Conservation (phyloP, 331 rosid species). For the Malus hybrid region DNA sequence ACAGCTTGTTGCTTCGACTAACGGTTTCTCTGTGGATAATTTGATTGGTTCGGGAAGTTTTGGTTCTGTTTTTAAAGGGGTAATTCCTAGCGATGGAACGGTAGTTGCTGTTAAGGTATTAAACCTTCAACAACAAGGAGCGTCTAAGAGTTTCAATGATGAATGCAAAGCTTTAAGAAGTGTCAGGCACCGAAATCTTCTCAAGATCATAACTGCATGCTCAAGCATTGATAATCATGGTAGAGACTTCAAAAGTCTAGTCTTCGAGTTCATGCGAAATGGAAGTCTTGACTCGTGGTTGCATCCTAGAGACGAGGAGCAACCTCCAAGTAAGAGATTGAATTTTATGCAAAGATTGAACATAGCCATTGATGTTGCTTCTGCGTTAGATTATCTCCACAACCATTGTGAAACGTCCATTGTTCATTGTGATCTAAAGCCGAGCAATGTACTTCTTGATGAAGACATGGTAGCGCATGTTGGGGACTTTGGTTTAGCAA, state of each 20-base stretch:
- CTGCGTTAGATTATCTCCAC: no score
- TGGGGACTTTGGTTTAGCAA: no score
- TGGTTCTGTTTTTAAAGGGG: neutral
- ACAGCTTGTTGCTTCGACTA: no score
- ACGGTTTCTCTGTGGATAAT: no score
- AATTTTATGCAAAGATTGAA: no score
- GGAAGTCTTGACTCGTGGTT: slow-evolving; percentile 44
- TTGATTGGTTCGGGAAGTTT: neutral
- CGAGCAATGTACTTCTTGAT: no score
- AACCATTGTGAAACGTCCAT: no score
- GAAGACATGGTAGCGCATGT: no score
- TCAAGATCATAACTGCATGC: slow-evolving; percentile 33
- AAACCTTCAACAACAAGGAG: slow-evolving; percentile 39
- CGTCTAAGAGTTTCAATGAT: slow-evolving; percentile 33
- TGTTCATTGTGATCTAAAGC: no score
- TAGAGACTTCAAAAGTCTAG: slow-evolving; percentile 43
- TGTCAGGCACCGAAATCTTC: slow-evolving; percentile 41
- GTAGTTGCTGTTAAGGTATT: slow-evolving; percentile 27
- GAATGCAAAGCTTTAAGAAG: slow-evolving; percentile 37
- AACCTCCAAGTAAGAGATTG: no score
- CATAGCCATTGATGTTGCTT: no score
- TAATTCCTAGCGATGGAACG: neutral
- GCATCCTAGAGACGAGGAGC: slow-evolving; percentile 12
- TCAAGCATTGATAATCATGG: slow-evolving; percentile 29
- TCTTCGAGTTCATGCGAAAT: slow-evolving; percentile 41